Base-by-base conservation (phyloP, 148 eudicot genomes). In the Fallopia convolvulus region DNA sequence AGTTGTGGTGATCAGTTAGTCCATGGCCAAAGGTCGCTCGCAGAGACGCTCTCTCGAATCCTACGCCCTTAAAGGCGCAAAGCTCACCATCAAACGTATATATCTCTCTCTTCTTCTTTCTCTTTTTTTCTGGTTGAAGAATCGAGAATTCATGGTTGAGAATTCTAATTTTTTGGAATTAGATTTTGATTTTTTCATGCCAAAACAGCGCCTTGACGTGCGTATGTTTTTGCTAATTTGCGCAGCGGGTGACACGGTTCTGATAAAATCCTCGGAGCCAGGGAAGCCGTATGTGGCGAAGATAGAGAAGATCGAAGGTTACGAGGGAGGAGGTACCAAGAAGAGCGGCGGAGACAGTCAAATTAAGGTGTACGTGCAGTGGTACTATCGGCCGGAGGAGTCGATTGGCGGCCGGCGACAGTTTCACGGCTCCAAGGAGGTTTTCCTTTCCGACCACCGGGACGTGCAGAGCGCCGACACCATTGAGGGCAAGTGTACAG, bases 321-420 rank as follows among this genome's bases (percentile, higher is more conserved):
- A 15, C 21, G 90, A 85, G 73, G 80, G 76, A 36, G 76, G 90
- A 30, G 82, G 80, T 77, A 55, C 20, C 60, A 55, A 55, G 60
- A 55, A 55, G 21, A n/a, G 60, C 20, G 60, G 60, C 23, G 21
- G 60, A 5, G 60, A 55, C 23, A 55, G 60, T n/a, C 85, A 77
- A 33, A 84, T 85, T 60, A 88, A 80, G 76, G 85, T 88, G 44
- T 82, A 79, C 14, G 87, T 85, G 0, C 70, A 84, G 82, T 88
- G 90, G 90, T 88, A 83, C 56, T 87, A 87, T 56, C 80, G 90
- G 33, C 90, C 90, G 1, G 90, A 87, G 83, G 90, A 87, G 76
- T 83, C 90, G 7, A 40, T 82, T 6, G 88, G 88, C 5, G 90
- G 90, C 10, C 82, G 90, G 55, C 77, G 88, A 70, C 87, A 81